Conservation (phyloP, 1,284 basidiomycete species). For the Ustilago bromivora region DNA sequence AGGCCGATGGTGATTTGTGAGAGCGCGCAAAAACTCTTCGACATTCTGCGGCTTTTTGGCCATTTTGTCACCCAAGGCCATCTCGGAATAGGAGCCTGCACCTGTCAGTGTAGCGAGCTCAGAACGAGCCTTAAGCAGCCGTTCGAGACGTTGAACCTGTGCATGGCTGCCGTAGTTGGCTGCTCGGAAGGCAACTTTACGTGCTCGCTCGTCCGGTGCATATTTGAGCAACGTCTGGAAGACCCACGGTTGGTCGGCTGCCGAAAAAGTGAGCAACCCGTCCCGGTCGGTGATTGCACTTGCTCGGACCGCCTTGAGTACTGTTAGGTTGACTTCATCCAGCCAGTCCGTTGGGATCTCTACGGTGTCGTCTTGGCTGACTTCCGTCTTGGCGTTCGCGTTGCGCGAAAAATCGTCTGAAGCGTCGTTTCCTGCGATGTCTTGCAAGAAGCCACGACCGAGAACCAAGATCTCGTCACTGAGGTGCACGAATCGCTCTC, state of each 20-base stretch:
- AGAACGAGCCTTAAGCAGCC: constrained; percentile 55
- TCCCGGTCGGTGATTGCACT: constrained; percentile 26
- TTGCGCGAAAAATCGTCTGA: constrained; percentile 45
- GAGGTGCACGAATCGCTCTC: constrained; percentile 85
- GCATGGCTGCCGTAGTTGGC: constrained; percentile 55
- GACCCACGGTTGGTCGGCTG: constrained; percentile 76
- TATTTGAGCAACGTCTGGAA: constrained; percentile 92
- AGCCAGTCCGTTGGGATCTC: constrained; percentile 53
- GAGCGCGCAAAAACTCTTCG: constrained; percentile 57
- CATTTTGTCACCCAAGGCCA: constrained; percentile 68
- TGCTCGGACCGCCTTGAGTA: constrained; percentile 31
- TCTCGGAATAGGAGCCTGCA: constrained; percentile 59
- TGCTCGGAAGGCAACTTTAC: constrained; percentile 78
- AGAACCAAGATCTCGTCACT: constrained; percentile 92
- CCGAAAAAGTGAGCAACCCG: constrained; percentile 45
- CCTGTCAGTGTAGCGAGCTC: constrained; percentile 66
- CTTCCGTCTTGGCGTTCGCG: constrained; percentile 28
- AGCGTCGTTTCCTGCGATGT: constrained; percentile 50
- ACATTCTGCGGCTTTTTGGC: constrained; percentile 62
- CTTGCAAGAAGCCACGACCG: constrained; percentile 84
- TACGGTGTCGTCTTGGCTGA: constrained; percentile 22
- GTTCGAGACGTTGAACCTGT: constrained; percentile 62
- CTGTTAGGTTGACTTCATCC: constrained; percentile 40
- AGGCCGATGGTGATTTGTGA: constrained; percentile 59
- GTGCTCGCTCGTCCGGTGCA: constrained; percentile 81